Evolutionary conservation across 345 rosid species (phyloP).

Genomic region (Excoecaria cochinchinensis): DNA sequence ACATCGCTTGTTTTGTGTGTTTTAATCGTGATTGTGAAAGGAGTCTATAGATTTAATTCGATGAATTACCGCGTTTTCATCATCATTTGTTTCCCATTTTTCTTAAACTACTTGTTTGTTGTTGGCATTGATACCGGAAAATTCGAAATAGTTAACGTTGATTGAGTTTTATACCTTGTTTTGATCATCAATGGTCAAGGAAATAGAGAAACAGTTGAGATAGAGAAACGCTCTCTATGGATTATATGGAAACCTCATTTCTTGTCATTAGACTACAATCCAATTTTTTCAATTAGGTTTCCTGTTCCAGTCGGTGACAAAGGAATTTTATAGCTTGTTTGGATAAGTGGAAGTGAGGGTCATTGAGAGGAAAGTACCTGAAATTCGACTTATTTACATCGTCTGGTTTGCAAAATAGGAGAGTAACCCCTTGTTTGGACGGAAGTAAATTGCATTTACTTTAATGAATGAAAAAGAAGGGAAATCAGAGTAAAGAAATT

Average conservation of each 20-base stretch:
- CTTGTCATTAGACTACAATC: neutral
- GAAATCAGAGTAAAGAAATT: too few species aligned
- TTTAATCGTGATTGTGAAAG: neutral
- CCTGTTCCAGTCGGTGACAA: neutral
- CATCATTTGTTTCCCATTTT: neutral
- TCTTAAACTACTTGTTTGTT: neutral
- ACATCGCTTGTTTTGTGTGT: neutral
- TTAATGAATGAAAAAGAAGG: too few species aligned
- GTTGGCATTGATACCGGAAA: neutral
- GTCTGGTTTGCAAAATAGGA: too few species aligned
- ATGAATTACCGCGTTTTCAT: neutral
- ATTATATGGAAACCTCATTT: neutral
- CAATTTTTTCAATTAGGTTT: neutral
- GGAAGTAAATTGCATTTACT: too few species aligned
- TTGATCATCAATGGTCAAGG: neutral
- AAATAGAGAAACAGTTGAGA: neutral
- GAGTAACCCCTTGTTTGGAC: too few species aligned
- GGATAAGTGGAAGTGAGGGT: too few species aligned
- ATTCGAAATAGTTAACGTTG: neutral
- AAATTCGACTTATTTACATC: too few species aligned
- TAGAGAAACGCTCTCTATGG: neutral
- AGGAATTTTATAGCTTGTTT: too few species aligned
- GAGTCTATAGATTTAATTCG: neutral
- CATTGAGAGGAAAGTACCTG: too few species aligned
- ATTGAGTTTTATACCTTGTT: neutral